phyloP scores from a whole-genome alignment of 768 basidiomycete genomes.

The Coprinopsis sp. region DNA sequence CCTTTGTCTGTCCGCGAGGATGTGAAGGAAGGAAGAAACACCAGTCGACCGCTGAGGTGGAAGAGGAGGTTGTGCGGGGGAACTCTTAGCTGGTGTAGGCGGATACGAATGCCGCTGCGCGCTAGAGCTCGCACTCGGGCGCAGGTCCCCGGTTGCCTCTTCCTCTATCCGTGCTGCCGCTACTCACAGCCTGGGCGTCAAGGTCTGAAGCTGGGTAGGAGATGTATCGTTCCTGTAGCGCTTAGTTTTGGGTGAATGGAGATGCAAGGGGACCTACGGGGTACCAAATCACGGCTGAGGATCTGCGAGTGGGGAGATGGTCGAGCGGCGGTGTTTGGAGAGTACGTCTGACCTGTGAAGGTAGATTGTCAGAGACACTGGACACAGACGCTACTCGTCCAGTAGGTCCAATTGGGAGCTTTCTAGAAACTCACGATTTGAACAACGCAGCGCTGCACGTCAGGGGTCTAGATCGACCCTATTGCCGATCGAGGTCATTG shows the following conservation, averaged over 20 bases:
- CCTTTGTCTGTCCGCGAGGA: too few species aligned
- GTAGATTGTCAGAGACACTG: too few species aligned
- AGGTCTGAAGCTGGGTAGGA: constrained; percentile 1
- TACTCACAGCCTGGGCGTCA: not conserved
- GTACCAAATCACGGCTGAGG: constrained; percentile 9
- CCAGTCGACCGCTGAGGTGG: not conserved
- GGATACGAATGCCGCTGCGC: constrained; percentile 5
- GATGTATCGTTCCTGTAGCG: constrained; percentile 8
- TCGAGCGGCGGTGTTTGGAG: constrained; percentile 2
- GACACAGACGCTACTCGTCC: too few species aligned
- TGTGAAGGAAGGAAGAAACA: too few species aligned
- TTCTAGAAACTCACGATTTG: not conserved
- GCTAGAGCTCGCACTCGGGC: not conserved
- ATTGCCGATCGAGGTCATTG: not conserved
- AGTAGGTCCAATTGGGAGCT: too few species aligned
- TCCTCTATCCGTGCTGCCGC: too few species aligned
- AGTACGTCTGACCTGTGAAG: constrained; percentile 11
- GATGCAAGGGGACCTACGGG: not conserved
- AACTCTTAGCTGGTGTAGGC: not conserved
- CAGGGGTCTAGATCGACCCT: not conserved
- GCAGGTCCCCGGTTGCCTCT: not conserved
- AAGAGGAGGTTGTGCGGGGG: not conserved
- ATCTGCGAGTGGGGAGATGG: constrained; percentile 3
- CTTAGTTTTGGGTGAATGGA: not conserved
- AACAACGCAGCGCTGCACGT: constrained; percentile 3